A percentile compares a stretch with the other conserved stretches of the same genome.
These are phyloP conservation scores for Leccinum rimulosum DNA, from an alignment of 768 basidiomycete species.

Conservation along the genomic window DNA sequence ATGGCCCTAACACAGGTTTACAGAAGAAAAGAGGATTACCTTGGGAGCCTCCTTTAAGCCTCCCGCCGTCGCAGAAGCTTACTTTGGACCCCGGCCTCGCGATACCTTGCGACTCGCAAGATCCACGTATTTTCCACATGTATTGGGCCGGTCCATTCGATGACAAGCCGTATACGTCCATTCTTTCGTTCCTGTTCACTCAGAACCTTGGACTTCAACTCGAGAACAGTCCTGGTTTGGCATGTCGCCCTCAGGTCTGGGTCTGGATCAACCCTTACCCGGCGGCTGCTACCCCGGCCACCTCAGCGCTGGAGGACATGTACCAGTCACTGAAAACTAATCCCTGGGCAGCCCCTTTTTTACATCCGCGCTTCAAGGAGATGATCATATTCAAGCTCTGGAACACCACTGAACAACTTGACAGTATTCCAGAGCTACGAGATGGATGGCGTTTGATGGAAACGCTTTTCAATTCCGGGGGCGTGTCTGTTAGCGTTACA, in stretches of 20 bases:
- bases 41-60: slow-evolving; percentile 54
- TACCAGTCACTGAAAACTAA: slow-evolving; percentile 70
- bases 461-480: slow-evolving; percentile 85
- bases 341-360: slow-evolving; percentile 91
- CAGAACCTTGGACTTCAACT: slow-evolving; percentile 85
- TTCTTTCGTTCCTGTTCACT: slow-evolving; percentile 89
- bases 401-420: slow-evolving; percentile 96
- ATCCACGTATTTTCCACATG: slow-evolving; percentile 88
- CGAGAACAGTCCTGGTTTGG: slow-evolving; percentile 32
- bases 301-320: slow-evolving; percentile 78
- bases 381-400: slow-evolving; percentile 91
- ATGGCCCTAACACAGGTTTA: slow-evolving; percentile 54
- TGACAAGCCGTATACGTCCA: slow-evolving; percentile 92
- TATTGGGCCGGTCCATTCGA: slow-evolving; percentile 98
- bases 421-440: slow-evolving; percentile 80
- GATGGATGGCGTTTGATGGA: slow-evolving; percentile 82
- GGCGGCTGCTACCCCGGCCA: slow-evolving; percentile 80
- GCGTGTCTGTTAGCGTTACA: slow-evolving; percentile 65
- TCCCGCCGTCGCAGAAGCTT: slow-evolving; percentile 46
- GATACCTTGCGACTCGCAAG: slow-evolving; percentile 65
- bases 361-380: slow-evolving; percentile 84
- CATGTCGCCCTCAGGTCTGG: slow-evolving; percentile 90
- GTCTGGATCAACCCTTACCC: slow-evolving; percentile 96
- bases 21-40: slow-evolving; percentile 53
- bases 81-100: slow-evolving; percentile 40